Evolutionary conservation across 441 rosid genomes (phyloP).

Genomic region (Adansonia grandidieri): DNA sequence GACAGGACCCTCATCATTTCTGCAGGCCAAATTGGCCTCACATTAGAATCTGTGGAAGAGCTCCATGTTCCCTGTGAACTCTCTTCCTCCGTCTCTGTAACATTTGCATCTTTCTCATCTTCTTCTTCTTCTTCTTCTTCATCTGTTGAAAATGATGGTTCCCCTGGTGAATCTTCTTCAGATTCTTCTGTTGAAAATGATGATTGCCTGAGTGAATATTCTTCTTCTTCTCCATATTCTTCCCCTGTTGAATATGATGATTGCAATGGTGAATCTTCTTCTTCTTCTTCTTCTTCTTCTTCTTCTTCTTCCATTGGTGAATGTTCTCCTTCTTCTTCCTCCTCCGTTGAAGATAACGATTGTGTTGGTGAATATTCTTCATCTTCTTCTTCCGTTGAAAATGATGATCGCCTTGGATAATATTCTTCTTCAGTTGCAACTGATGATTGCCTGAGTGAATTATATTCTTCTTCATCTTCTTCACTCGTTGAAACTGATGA

Average conservation of each 20-base stretch:
- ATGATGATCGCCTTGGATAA: background rate
- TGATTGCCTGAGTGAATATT: background rate
- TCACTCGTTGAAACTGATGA: background rate
- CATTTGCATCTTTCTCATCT: background rate
- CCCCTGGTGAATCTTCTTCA: background rate
- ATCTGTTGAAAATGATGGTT: slow-evolving; percentile 13
- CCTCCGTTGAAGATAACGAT: background rate
- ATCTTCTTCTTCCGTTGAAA: slow-evolving; percentile 6
- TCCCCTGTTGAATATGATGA: slow-evolving; percentile 3
- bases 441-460: background rate
- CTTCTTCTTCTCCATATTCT: background rate
- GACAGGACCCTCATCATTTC: slow-evolving; percentile 38
- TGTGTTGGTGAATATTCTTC: background rate
- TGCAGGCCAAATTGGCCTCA: slow-evolving; percentile 45
- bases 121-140: slow-evolving; percentile 22
- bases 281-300: slow-evolving; percentile 16
- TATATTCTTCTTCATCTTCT: background rate
- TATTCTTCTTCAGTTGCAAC: slow-evolving; percentile 1
- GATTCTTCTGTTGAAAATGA: slow-evolving; percentile 4
- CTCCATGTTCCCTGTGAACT: slow-evolving; percentile 37
- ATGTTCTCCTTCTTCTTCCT: slow-evolving; percentile 23
- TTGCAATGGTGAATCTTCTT: background rate
- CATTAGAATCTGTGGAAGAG: slow-evolving; percentile 41
- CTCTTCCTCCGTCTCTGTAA: slow-evolving; percentile 20
- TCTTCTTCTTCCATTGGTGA: background rate